Conservation (phyloP, 331 rosid genomes). For the Malus hybrid region DNA sequence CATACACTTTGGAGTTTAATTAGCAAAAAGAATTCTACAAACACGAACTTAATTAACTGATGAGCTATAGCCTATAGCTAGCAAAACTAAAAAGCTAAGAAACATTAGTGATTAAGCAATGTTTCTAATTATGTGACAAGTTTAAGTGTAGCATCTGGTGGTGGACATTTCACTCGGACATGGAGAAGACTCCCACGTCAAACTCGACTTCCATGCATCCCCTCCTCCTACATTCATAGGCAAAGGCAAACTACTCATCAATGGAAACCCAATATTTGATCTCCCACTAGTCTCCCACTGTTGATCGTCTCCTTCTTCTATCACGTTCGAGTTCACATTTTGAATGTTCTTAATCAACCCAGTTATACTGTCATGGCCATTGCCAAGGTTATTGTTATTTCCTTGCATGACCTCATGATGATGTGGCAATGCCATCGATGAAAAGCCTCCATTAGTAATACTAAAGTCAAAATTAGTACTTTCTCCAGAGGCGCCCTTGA, state of each 20-base stretch:
- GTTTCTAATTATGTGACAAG: background rate
- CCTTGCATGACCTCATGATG: conserved; percentile 26
- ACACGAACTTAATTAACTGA: background rate
- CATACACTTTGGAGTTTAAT: background rate
- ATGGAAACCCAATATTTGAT: conserved; percentile 38
- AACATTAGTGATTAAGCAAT: background rate
- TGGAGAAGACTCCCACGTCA: conserved; percentile 74
- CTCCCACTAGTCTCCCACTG: conserved; percentile 26
- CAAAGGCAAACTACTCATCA: conserved; percentile 11
- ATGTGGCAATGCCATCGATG: conserved; percentile 26
- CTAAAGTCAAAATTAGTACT: conserved; percentile 20
- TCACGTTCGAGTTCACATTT: conserved; percentile 19
- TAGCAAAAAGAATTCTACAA: background rate
- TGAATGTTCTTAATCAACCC: conserved; percentile 30
- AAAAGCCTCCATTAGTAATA: conserved; percentile 17
- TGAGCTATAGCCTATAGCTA: background rate
- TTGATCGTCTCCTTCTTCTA: conserved; percentile 27
- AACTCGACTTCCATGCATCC: conserved; percentile 71
- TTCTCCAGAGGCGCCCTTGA: conserved; percentile 22
- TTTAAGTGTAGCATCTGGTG: conserved; percentile 59
- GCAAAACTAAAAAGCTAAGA: background rate
- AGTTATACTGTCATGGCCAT: conserved; percentile 1
- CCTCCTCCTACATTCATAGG: conserved; percentile 34
- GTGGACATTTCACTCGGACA: conserved; percentile 74
- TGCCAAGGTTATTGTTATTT: conserved; percentile 7